Percentiles rank a stretch among this genome's conserved stretches.
Conservation (phyloP, 2,329 filamentous ascomycete genomes). For the Penicillium sp. region DNA sequence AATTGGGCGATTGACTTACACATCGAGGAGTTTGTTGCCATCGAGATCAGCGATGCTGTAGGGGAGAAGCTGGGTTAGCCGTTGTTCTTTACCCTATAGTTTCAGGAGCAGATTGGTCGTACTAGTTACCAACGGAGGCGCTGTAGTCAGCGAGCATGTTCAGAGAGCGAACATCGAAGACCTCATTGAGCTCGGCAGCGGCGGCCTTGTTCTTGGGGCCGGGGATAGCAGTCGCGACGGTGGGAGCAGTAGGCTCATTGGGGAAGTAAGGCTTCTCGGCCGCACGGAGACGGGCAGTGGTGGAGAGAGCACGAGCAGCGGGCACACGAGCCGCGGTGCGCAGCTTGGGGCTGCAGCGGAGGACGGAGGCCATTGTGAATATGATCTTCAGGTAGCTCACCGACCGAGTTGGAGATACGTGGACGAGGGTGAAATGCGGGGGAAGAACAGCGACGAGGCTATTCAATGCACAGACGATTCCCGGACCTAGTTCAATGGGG, state of each 20-base stretch:
- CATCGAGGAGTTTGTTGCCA: slow-evolving; percentile 59
- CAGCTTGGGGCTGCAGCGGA: slow-evolving; percentile 45
- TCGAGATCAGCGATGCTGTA: slow-evolving; percentile 56
- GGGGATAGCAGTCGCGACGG: slow-evolving; percentile 67
- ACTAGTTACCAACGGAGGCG: slow-evolving; percentile 80
- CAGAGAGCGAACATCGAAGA: slow-evolving; percentile 84
- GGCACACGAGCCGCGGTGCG: slow-evolving; percentile 43
- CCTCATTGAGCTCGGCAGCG: slow-evolving; percentile 72
- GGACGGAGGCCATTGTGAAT: slow-evolving; percentile 44
- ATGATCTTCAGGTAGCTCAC: slow-evolving; percentile 3
- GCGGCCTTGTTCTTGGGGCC: slow-evolving; percentile 75
- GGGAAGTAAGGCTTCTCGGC: slow-evolving; percentile 60
- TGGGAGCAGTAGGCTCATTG: slow-evolving; percentile 64
- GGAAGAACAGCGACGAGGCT: slow-evolving; percentile 18
- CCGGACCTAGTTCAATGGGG: not conserved
- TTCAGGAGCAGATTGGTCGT: slow-evolving; percentile 27
- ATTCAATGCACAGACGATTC: not conserved
- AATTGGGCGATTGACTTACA: slow-evolving; percentile 43
- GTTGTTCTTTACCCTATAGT: not conserved
- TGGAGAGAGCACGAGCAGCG: slow-evolving; percentile 43
- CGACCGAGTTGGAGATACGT: slow-evolving; percentile 11
- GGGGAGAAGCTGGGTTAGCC: slow-evolving; percentile 26
- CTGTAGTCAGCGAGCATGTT: slow-evolving; percentile 82
- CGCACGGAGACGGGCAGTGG: slow-evolving; percentile 43
- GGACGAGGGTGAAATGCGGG: slow-evolving; percentile 11